Evolutionary conservation across 345 rosid species (phyloP).

Genomic region (Syzygium grande): DNA sequence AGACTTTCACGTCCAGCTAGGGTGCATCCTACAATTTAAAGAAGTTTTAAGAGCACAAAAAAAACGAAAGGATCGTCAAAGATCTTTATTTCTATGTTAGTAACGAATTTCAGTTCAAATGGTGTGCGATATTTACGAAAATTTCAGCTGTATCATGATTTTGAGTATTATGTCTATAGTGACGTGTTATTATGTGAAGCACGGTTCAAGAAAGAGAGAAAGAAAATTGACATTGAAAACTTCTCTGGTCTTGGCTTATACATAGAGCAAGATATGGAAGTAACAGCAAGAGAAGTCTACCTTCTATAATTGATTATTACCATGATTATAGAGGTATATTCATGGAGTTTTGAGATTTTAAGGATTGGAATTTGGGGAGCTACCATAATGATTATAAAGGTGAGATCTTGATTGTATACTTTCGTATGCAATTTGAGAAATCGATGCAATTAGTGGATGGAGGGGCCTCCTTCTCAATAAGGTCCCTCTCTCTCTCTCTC

Average conservation of each 20-base stretch:
- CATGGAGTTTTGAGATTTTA: background rate
- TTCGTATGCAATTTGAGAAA: background rate
- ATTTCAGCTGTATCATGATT: background rate
- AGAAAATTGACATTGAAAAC: background rate
- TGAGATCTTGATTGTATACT: background rate
- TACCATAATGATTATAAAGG: background rate
- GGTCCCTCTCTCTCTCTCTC: background rate
- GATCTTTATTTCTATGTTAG: background rate
- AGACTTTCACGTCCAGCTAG: background rate
- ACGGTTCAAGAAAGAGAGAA: background rate
- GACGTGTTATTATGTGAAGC: background rate
- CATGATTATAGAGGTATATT: background rate
- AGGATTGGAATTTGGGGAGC: background rate
- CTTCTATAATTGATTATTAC: background rate
- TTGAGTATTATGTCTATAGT: background rate
- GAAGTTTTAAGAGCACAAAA: background rate
- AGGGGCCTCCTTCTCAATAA: background rate
- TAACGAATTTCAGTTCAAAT: background rate
- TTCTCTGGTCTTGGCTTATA: background rate
- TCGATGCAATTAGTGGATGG: background rate
- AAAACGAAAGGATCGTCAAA: background rate
- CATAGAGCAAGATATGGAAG: background rate
- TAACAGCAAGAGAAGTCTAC: background rate
- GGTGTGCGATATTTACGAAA: background rate
- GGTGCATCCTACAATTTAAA: background rate